These are phyloP conservation scores for Pichia phayaonensis DNA, from an alignment of 805 yeast species.

Conservation along the genomic window DNA sequence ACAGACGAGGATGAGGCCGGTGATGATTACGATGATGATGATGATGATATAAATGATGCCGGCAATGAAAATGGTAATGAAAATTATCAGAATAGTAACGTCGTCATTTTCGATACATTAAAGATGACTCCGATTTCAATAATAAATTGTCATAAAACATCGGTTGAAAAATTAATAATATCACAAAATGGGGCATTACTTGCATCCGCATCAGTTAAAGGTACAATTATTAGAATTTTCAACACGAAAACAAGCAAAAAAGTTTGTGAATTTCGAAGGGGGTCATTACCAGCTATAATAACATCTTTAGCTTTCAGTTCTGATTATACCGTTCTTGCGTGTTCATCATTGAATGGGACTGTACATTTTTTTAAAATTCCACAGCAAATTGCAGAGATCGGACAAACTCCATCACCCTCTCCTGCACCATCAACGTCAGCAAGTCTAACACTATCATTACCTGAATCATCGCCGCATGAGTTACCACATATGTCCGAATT, in stretches of 20 bases:
- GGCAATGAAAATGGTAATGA: not conserved
- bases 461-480: not conserved
- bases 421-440: not conserved
- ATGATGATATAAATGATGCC: not conserved
- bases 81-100: conserved; percentile 42
- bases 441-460: not conserved
- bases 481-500: conserved; percentile 18
- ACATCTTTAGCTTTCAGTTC: conserved; percentile 68
- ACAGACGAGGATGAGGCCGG: not conserved
- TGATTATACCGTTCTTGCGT: conserved; percentile 66
- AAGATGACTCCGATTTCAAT: conserved; percentile 70
- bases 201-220: conserved; percentile 86
- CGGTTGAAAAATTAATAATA: conserved; percentile 58
- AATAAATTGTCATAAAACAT: conserved; percentile 79
- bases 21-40: not conserved
- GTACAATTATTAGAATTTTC: conserved; percentile 83
- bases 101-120: conserved; percentile 71
- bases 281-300: conserved; percentile 77
- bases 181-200: conserved; percentile 71
- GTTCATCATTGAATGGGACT: conserved; percentile 83
- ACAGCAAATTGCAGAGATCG: not conserved
- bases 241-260: conserved; percentile 55
- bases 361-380: conserved; percentile 66
- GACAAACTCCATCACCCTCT: not conserved
- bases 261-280: conserved; percentile 71